These are phyloP conservation scores for Rutstroemia sp. DNA, from an alignment of 2,329 filamentous ascomycete species.

Conservation along the genomic window DNA sequence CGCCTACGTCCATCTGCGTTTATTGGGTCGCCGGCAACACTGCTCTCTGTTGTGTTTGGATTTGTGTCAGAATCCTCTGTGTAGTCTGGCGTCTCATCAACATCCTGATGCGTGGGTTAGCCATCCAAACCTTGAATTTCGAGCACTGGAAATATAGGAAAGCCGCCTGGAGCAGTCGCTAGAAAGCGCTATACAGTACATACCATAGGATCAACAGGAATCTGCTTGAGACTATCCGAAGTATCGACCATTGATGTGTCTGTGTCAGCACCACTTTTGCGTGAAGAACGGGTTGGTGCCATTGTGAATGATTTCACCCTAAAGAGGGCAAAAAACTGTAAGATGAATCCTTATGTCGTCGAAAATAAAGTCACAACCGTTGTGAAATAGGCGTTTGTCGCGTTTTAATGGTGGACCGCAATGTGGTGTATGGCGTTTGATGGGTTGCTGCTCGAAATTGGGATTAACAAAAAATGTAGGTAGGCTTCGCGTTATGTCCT, in stretches of 20 bases:
- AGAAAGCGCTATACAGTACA: slow-evolving; percentile 1
- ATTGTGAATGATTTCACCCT: slow-evolving; percentile 33
- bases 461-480: slow-evolving; percentile 3
- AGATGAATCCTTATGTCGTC: slow-evolving; percentile 13
- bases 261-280: slow-evolving; percentile 39
- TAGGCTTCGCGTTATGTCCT: slow-evolving; percentile 5
- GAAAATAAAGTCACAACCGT: not conserved
- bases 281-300: slow-evolving; percentile 47
- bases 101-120: slow-evolving; percentile 37
- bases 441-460: slow-evolving; percentile 12
- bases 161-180: not conserved
- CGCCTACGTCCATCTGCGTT: slow-evolving; percentile 71
- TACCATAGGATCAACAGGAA: slow-evolving; percentile 30
- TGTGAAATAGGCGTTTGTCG: slow-evolving; percentile 4
- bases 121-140: not conserved
- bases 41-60: slow-evolving; percentile 69
- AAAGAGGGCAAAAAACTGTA: slow-evolving; percentile 16
- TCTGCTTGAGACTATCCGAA: slow-evolving; percentile 33
- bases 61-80: slow-evolving; percentile 62
- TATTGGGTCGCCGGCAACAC: slow-evolving; percentile 67
- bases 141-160: not conserved
- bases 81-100: slow-evolving; percentile 59
- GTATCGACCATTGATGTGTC: slow-evolving; percentile 57
- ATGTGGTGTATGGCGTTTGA: not conserved
- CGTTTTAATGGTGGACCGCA: slow-evolving; percentile 13